Evolutionary conservation across 306 rosid species (phyloP), one percentile per base, ranked within the genome.

Genomic region (Cucumis cinereus): DNA sequence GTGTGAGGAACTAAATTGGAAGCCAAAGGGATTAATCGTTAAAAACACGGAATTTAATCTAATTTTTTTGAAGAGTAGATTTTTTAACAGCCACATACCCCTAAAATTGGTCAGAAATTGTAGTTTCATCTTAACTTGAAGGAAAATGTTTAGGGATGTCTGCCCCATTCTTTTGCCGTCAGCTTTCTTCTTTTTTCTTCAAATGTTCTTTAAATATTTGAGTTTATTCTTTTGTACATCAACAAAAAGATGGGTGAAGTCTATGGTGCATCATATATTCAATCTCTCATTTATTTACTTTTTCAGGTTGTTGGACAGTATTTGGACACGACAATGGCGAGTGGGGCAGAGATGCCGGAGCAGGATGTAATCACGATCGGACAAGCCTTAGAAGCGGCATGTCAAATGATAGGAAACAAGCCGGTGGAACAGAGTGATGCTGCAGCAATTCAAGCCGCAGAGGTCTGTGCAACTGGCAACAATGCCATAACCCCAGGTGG

Each of bases 331-430:
- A 80, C 82, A 0, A 84, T 85, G 13, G 77, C 83, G 47, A 20
- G 52, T 8, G 38, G 69, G 28, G 58, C 66, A 0, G 17, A 3
- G 8, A 55, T 3, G 2, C 73, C 79, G 50, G 80, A 68, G 52
- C 77, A 79, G 71, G 79, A 62, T 38, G 77, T 82, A 3, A 76
- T 91, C 16, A 91, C 93, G 3, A 88, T 93, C 41, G 98, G 97
- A 3, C 90, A 91, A 62, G 98, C 97, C 9, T 77, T 89, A 56
- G 98, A 93, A 84, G 97, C 97, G 0, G 77, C 88, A 20, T 87
- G 88, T 0, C 71, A 77, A 38, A 84, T 86, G 0, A 78, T 67
- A 6, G 92, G 97, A 0, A 47, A 87, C 10, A 88, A 86, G 82
- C 79, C 85, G 9, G 85, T 91, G 71, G 92, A 86, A 7, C 86